Base-by-base conservation (phyloP, 257 asterid genomes). In the Forsythia viridissima region DNA sequence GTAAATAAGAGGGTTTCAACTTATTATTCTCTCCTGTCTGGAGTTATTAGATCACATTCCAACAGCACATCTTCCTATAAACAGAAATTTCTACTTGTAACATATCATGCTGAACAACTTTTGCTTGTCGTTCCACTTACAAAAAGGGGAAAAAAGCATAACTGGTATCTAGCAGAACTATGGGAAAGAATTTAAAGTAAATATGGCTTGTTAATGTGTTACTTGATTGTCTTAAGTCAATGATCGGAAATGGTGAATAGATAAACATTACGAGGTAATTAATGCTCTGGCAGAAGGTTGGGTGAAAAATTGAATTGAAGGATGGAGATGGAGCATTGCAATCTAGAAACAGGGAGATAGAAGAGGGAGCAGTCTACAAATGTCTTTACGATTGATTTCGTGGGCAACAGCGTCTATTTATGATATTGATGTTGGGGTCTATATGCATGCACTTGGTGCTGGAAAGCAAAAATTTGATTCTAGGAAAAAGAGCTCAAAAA, bases 21-120 rank as follows among this genome's bases (percentile, higher is more conserved):
- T 24, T 36, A 72, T 24, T 48, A 59, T 21, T 41, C 63, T 83
- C 46, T 20, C n/a, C 8, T 46, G 38, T 16, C 41, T 51, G 51
- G 78, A 74, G 72, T 69, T 76, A 68, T 55, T 42, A 71, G 74
- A 59, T 59, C 68, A 59, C 68, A 73, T 21, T 65, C 70, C 48
- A 71, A 63, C 13, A 70, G 48, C 70, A 77, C 24, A 36, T 63
- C 36, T 8, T n/a, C 61, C n/a, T 37, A 41, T 83, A 42, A 41
- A 39, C 42, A 40, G 9, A 34, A 40, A 18, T 41, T 24, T 71
- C 15, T 41, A 41, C 36, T 5, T 52, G 13, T 24, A 24, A 24
- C 24, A 24, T 24, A 24, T 59, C 15, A 7, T 21, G 13, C 20
- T 8, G 10, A n/a, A 5, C 37, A 59, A 59, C 13, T 21, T 21